Evolutionary conservation across 495 filamentous ascomycete genomes (phyloP).

Genomic region (Hypoxylon fragiforme): DNA sequence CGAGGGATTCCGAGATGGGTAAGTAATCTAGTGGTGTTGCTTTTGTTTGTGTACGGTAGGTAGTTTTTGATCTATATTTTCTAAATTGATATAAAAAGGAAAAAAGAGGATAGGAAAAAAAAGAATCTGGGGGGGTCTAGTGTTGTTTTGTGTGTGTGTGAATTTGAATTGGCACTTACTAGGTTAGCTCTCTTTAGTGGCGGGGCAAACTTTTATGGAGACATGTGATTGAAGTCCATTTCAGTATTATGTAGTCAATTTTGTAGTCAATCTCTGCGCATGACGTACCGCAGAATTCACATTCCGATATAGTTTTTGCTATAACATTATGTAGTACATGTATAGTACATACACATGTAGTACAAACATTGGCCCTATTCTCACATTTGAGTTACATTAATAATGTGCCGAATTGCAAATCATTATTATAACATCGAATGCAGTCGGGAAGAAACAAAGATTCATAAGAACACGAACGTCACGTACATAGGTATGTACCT

Average conservation of each 20-base stretch:
- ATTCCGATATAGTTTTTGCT: background rate
- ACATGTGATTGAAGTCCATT: constrained; percentile 33
- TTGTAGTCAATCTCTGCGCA: too few species aligned
- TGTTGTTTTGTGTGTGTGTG: constrained; percentile 18
- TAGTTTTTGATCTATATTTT: constrained; percentile 3
- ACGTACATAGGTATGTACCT: background rate
- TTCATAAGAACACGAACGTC: constrained; percentile 2
- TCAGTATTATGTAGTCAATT: too few species aligned
- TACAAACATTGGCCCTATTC: too few species aligned
- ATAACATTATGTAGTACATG: too few species aligned
- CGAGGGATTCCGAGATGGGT: background rate
- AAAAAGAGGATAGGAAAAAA: constrained; percentile 16
- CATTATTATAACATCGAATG: too few species aligned
- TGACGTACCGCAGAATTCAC: constrained; percentile 13
- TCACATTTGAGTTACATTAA: constrained; percentile 13
- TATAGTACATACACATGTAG: too few species aligned
- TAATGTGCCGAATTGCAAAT: constrained; percentile 13
- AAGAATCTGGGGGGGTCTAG: constrained; percentile 14
- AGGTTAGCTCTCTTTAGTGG: constrained; percentile 18
- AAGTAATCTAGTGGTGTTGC: background rate
- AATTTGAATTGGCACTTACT: constrained; percentile 14
- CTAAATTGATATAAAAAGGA: constrained; percentile 1
- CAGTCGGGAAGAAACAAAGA: background rate
- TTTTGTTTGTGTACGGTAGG: background rate
- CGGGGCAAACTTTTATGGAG: constrained; percentile 31